phyloP scores from a whole-genome alignment of 371 early-diverging fungal genomes.

The Syncephalastrum monosporum region DNA sequence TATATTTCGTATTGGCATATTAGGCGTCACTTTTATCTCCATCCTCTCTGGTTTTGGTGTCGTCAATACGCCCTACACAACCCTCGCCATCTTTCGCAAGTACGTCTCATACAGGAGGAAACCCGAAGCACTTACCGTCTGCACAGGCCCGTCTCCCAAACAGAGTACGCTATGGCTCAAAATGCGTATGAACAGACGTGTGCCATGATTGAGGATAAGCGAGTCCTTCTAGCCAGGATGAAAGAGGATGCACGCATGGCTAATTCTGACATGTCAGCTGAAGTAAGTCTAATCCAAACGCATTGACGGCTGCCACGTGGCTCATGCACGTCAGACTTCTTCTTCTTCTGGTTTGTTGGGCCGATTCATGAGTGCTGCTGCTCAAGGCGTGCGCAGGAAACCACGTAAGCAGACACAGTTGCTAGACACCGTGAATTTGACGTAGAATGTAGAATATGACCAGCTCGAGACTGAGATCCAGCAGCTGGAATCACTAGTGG shows the following conservation, averaged over 20 bases:
- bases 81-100: constrained; percentile 29
- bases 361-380: too few species aligned
- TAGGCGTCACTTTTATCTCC: constrained; percentile 92
- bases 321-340: too few species aligned
- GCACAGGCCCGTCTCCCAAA: constrained; percentile 29
- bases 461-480: constrained; percentile 33
- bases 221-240: neutral
- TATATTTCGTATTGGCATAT: constrained; percentile 79
- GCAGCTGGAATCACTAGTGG: constrained; percentile 26
- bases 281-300: too few species aligned
- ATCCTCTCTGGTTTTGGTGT: constrained; percentile 94
- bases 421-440: too few species aligned
- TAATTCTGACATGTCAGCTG: too few species aligned
- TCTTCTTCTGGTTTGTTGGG: too few species aligned
- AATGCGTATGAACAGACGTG: constrained; percentile 35
- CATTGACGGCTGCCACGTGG: too few species aligned
- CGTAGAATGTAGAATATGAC: constrained; percentile 11
- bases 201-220: constrained; percentile 30
- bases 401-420: too few species aligned
- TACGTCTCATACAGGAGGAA: neutral
- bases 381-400: too few species aligned
- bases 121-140: neutral
- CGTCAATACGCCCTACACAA: constrained; percentile 83
- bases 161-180: constrained; percentile 32
- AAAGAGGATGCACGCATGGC: neutral